These are phyloP conservation scores for Penicillium sp. DNA, from an alignment of 2,329 filamentous ascomycete species.

Conservation along the genomic window DNA sequence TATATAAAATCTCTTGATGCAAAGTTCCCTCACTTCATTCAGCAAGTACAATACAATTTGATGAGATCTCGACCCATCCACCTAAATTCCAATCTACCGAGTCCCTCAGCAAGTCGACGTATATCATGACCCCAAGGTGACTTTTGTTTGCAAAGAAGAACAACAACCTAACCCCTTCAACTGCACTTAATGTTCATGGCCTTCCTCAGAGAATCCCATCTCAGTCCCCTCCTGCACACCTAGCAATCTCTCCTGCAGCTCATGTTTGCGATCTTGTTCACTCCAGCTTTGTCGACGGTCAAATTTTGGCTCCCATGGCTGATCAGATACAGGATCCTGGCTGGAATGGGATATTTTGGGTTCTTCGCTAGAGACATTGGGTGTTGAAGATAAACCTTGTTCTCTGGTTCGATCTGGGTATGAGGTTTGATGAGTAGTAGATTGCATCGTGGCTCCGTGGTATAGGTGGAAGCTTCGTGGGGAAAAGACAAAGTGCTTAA, in stretches of 20 bases:
- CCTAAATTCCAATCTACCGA: too few relatives aligned
- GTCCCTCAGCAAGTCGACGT: too few relatives aligned
- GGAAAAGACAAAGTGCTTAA: too few relatives aligned
- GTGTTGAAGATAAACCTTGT: constrained; percentile 2
- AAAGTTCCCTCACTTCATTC: neutral
- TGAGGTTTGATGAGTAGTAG: neutral
- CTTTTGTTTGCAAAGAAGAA: too few relatives aligned
- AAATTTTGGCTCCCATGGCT: constrained; percentile 32
- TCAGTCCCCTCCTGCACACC: constrained; percentile 45
- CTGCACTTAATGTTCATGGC: constrained; percentile 26
- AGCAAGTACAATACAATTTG: neutral
- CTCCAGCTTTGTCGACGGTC: constrained; percentile 39
- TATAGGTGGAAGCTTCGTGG: neutral
- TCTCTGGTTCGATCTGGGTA: constrained; percentile 9
- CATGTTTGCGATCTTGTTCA: constrained; percentile 59
- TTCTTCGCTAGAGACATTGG: neutral
- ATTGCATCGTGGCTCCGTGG: neutral
- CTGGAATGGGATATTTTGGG: neutral
- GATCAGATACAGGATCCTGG: neutral
- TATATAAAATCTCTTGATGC: too few relatives aligned
- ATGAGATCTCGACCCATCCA: neutral
- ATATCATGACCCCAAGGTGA: too few relatives aligned
- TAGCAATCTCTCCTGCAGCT: constrained; percentile 47
- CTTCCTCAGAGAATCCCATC: constrained; percentile 60
- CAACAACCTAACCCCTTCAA: neutral